phyloP scores from a whole-genome alignment of 2,329 filamentous ascomycete genomes.

The Exophiala oligosperma region DNA sequence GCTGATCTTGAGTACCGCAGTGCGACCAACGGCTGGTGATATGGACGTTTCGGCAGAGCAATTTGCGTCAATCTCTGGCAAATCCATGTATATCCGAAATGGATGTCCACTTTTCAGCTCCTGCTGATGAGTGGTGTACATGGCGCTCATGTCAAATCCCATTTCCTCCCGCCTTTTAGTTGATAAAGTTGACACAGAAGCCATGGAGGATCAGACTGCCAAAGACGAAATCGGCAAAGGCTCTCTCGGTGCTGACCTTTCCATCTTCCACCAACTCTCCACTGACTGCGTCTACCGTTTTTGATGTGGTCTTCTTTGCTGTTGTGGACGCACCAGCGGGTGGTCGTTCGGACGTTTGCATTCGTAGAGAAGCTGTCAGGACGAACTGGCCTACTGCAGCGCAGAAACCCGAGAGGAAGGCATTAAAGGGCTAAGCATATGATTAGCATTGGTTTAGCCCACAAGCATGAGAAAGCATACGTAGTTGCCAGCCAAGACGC shows the following conservation, averaged over 20 bases:
- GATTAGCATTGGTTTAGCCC: not conserved
- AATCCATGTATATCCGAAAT: no score
- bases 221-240: constrained; percentile 94
- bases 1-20: no score
- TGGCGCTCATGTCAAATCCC: not conserved
- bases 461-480: constrained; percentile 56
- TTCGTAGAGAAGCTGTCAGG: constrained; percentile 82
- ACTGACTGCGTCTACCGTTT: constrained; percentile 29
- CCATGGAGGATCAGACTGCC: constrained; percentile 96
- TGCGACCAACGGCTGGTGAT: no score
- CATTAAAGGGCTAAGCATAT: constrained; percentile 82
- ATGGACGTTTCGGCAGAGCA: no score
- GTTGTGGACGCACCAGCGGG: constrained; percentile 24
- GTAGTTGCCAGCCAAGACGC: constrained; percentile 87
- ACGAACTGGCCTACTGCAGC: constrained; percentile 97
- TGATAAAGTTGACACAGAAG: constrained; percentile 99
- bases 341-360: constrained; percentile 71
- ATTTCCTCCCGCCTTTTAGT: constrained; percentile 52
- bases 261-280: constrained; percentile 27
- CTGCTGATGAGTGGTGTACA: not conserved
- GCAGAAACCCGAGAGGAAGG: constrained; percentile 92
- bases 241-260: constrained; percentile 59
- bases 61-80: no score
- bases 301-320: constrained; percentile 64
- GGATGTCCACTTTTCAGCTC: not conserved